Percentiles rank a stretch among this genome's conserved stretches.
These are phyloP conservation scores for Peribolospora kevripleyi DNA, from an alignment of 768 basidiomycete species.

Conservation along the genomic window DNA sequence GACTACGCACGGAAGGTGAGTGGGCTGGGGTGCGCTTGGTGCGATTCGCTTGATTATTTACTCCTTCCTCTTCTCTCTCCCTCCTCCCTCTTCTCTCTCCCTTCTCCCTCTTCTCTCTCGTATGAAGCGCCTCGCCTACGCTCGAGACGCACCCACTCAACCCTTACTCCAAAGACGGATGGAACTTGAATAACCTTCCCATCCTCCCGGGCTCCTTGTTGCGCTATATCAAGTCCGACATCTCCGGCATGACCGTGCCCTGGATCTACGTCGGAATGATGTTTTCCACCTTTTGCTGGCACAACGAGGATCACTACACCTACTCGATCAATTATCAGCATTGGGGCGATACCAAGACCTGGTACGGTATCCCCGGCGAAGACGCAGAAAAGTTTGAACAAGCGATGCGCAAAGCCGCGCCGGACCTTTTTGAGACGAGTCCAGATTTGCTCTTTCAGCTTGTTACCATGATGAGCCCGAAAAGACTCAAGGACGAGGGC, in stretches of 20 bases:
- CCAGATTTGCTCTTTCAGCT: conserved; percentile 92
- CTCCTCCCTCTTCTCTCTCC: not conserved
- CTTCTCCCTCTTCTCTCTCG: not conserved
- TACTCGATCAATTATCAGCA: conserved; percentile 28
- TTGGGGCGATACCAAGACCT: conserved; percentile 98
- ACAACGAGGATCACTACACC: conserved; percentile 96
- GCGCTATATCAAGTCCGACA: conserved; percentile 92
- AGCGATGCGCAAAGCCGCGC: conserved; percentile 81
- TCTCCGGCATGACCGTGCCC: conserved; percentile 97
- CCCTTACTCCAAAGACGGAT: conserved; percentile 65
- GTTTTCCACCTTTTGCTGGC: conserved; percentile 99
- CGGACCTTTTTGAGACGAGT: conserved; percentile 92
- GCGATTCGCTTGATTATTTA: not conserved
- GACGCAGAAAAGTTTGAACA: conserved; percentile 91
- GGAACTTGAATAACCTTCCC: conserved; percentile 86
- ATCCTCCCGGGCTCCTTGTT: conserved; percentile 78
- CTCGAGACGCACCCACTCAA: conserved; percentile 78
- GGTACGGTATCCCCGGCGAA: conserved; percentile 94
- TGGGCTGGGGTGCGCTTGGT: not conserved
- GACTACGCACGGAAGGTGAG: conserved; percentile 84
- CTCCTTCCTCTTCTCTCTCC: conserved; percentile 1
- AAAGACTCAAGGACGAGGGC: conserved; percentile 57
- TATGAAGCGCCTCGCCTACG: conserved; percentile 68
- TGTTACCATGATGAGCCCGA: conserved; percentile 90
- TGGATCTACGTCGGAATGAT: conserved; percentile 99